Percentiles rank a stretch among this genome's conserved stretches.
phyloP scores from a whole-genome alignment of 2,329 filamentous ascomycete genomes.

The Alternaria tenuissima region DNA sequence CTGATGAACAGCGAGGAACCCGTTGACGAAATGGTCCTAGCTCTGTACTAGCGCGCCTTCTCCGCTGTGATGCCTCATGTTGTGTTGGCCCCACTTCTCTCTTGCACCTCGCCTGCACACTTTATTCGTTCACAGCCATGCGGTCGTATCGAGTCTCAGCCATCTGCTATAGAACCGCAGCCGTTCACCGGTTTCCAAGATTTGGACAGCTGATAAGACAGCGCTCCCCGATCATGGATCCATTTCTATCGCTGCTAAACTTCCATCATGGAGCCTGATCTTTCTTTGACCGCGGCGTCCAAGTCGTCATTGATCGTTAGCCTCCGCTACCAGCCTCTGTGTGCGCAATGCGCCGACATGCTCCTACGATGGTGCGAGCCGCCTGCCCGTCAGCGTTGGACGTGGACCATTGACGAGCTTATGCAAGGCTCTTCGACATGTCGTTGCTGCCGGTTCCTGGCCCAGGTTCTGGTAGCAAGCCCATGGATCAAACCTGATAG shows the following conservation, averaged over 20 bases:
- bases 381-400: background rate
- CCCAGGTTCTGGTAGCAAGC: background rate
- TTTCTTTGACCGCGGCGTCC: background rate
- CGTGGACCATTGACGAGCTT: background rate
- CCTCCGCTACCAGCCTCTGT: background rate
- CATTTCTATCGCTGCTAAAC: too few relatives aligned
- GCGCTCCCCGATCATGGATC: too few relatives aligned
- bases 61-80: background rate
- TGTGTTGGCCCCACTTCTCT: constrained; percentile 2
- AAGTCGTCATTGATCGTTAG: background rate
- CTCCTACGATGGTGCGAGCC: too few relatives aligned
- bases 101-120: background rate
- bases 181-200: too few relatives aligned
- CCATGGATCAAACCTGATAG: background rate
- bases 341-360: background rate
- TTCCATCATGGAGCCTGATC: background rate
- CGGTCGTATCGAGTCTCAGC: too few relatives aligned
- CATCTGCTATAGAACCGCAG: too few relatives aligned
- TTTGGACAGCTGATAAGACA: too few relatives aligned
- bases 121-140: background rate
- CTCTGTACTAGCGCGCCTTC: constrained; percentile 11
- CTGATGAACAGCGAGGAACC: constrained; percentile 4
- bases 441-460: background rate
- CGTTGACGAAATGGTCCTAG: constrained; percentile 8
- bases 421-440: background rate